These are phyloP conservation scores for Athelia sp. DNA, from an alignment of 1,284 basidiomycete species.

Conservation along the genomic window DNA sequence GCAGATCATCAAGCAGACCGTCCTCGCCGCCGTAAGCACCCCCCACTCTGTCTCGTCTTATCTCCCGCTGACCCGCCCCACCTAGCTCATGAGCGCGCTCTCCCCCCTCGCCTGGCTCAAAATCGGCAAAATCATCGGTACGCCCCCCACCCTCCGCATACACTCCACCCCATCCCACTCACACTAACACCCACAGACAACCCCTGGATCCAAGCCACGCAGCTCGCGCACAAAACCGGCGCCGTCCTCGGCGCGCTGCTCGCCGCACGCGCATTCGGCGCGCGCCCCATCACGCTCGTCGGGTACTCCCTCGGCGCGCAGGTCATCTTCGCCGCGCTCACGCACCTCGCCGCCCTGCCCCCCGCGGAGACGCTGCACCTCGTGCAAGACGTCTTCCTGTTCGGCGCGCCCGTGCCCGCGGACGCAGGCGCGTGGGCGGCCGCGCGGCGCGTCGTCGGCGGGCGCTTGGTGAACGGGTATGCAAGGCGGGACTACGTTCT, in stretches of 20 bases:
- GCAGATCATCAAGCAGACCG: slow-evolving; percentile 45
- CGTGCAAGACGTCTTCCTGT: slow-evolving; percentile 72
- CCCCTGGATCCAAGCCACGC: slow-evolving; percentile 54
- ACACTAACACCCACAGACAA: slow-evolving; percentile 35
- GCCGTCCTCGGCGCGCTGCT: slow-evolving; percentile 49
- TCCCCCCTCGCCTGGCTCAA: slow-evolving; percentile 48
- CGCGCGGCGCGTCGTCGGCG: slow-evolving; percentile 60
- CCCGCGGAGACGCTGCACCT: slow-evolving; percentile 42
- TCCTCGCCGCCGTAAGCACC: slow-evolving; percentile 40
- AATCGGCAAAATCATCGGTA: slow-evolving; percentile 51
- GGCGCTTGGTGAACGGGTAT: slow-evolving; percentile 71
- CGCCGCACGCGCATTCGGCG: slow-evolving; percentile 48
- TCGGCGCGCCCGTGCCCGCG: slow-evolving; percentile 63
- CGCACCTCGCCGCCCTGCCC: slow-evolving; percentile 29
- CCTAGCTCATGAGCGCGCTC: slow-evolving; percentile 33
- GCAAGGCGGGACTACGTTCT: slow-evolving; percentile 71
- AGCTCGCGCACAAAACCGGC: slow-evolving; percentile 50
- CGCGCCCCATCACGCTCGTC: slow-evolving; percentile 48
- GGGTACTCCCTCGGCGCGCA: slow-evolving; percentile 51
- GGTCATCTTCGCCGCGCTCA: slow-evolving; percentile 17
- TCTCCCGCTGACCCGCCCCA: no score
- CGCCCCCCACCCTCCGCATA: slow-evolving; percentile 7
- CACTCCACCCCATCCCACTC: neutral
- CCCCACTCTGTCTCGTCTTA: no score
- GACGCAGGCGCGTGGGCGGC: slow-evolving; percentile 56